phyloP scores from a whole-genome alignment of 2,329 filamentous ascomycete species.

The Talaromyces albobiverticillius region DNA sequence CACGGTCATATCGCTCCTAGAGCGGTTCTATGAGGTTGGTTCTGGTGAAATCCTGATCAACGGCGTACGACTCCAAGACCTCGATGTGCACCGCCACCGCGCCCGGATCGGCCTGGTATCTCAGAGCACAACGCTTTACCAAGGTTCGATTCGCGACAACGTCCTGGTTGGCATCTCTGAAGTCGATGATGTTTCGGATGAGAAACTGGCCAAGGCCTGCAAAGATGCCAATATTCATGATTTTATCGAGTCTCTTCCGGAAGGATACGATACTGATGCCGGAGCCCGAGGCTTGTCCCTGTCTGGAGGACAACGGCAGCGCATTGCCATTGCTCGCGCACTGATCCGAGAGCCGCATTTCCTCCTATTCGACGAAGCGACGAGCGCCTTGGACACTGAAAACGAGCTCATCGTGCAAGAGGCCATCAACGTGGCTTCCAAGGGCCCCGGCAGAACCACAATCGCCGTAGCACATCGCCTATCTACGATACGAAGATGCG shows the following conservation, averaged over 20 bases:
- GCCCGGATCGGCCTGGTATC: slow-evolving; percentile 77
- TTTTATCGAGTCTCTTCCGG: slow-evolving; percentile 61
- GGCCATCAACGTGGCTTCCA: slow-evolving; percentile 72
- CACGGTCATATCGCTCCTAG: slow-evolving; percentile 60
- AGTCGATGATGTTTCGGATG: slow-evolving; percentile 53
- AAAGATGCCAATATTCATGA: slow-evolving; percentile 89
- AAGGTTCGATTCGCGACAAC: slow-evolving; percentile 83
- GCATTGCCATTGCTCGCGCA: slow-evolving; percentile 76
- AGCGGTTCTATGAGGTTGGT: slow-evolving; percentile 65
- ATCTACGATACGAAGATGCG: slow-evolving; percentile 72
- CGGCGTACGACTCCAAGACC: slow-evolving; percentile 54
- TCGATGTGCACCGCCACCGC: slow-evolving; percentile 62
- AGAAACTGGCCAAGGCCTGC: slow-evolving; percentile 62
- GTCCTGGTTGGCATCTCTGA: slow-evolving; percentile 84
- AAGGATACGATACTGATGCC: slow-evolving; percentile 69
- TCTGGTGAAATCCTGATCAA: slow-evolving; percentile 64
- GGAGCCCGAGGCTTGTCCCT: slow-evolving; percentile 67
- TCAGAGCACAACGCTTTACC: slow-evolving; percentile 88
- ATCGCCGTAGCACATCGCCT: slow-evolving; percentile 87
- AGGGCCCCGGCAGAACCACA: slow-evolving; percentile 77
- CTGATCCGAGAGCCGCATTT: slow-evolving; percentile 73
- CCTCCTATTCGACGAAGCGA: slow-evolving; percentile 83
- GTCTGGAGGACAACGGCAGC: slow-evolving; percentile 82
- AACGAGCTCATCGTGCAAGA: slow-evolving; percentile 84
- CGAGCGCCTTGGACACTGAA: slow-evolving; percentile 78